Evolutionary conservation across 768 basidiomycete species (phyloP), one percentile per base, ranked within the genome.

Genomic region (Pleurotus platypus): DNA sequence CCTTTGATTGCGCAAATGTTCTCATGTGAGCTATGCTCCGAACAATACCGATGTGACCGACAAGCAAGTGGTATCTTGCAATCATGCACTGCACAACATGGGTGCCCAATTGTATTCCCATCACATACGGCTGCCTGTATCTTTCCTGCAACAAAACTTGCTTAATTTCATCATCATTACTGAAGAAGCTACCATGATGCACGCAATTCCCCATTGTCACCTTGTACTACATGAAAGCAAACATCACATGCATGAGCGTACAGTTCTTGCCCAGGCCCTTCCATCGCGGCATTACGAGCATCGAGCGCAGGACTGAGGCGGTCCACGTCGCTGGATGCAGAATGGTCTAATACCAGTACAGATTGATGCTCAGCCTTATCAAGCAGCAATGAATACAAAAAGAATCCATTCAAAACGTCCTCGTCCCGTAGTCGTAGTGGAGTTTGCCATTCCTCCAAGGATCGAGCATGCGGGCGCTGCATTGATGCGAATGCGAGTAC

Each of bases 161-260:
- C 22, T 22, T 22, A 22, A 22, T 22, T 22, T 22, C 22, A 22
- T 22, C 22, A 22, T 22, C 22, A 22, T 22, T 22, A 20, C 5
- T 26, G 6, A 20, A 26, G 26, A 5, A 11, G 26, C 46, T 20
- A 22, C 22, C 22, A 22, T 22, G 22, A 22, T 3, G 3, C 16
- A 48, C 20, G 24, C 13, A 26, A 20, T 16, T 20, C 5, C 27
- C 49, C 58, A 40, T 48, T 48, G 58, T 60, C 30, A 37, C 53
- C 18, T 20, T 48, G 15, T n/a, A 48, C 22, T 9, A 48, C 16
- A 20, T 48, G 46, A 48, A 18, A 60, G 20, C 63, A 65, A 4
- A 58, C 45, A 16, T 60, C 51, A 27, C 64, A 65, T 0, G 59
- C 63, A 54, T 65, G 64, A 9, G 18, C 24, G 18, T 59, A 64